These are phyloP conservation scores for Populus alba DNA, from an alignment of 345 rosid genomes.

Conservation along the genomic window DNA sequence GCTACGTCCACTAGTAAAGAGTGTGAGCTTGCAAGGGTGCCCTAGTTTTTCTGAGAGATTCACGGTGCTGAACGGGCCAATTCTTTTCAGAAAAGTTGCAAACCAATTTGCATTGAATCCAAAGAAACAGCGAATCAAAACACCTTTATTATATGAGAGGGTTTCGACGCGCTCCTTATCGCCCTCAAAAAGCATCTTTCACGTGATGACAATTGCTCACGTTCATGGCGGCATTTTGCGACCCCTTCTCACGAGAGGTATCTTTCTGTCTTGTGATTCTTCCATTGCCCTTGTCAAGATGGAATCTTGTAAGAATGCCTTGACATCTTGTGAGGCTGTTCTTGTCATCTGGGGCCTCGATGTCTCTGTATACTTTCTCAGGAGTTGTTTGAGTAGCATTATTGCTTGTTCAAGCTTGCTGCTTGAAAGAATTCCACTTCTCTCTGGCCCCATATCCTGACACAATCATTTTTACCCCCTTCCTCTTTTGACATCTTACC, in stretches of 20 bases:
- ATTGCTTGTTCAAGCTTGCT: conserved; percentile 33
- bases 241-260: conserved; percentile 13
- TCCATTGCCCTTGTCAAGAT: conserved; percentile 1
- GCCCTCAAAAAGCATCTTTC: conserved; percentile 36
- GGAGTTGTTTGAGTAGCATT: conserved; percentile 38
- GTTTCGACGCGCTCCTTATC: conserved; percentile 18
- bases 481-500: conserved; percentile 6
- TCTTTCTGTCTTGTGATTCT: conserved; percentile 17
- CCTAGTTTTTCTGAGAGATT: conserved; percentile 22
- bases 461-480: conserved; percentile 14
- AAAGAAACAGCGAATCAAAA: conserved; percentile 12
- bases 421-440: conserved; percentile 28
- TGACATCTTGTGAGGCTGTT: neutral
- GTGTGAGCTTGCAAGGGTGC: neutral
- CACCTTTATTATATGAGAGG: conserved; percentile 3
- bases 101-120: conserved; percentile 31
- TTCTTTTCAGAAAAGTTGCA: conserved; percentile 26
- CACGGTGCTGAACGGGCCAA: conserved; percentile 19
- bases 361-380: conserved; percentile 34
- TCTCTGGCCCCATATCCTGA: conserved; percentile 10
- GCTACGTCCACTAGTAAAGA: conserved; percentile 12
- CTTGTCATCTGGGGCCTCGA: conserved; percentile 18
- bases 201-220: conserved; percentile 37
- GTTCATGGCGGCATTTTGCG: conserved; percentile 23
- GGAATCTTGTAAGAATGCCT: conserved; percentile 19